Conservation (phyloP, 2,329 filamentous ascomycete genomes). For the Pezicula carpinea region DNA sequence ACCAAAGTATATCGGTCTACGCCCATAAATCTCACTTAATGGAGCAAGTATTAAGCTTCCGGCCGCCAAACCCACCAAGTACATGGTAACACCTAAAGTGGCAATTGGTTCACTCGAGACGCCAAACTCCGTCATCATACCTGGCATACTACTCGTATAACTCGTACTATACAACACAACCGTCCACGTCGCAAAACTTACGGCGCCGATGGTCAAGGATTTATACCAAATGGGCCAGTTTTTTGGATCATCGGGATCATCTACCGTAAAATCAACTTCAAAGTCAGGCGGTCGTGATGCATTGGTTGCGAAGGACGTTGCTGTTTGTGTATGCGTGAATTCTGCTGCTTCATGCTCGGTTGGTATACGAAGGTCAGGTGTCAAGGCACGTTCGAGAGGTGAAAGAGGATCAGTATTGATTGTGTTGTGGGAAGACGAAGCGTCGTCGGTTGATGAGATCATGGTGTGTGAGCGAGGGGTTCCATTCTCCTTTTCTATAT, state of each 20-base stretch:
- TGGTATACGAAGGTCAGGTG: slow-evolving; percentile 33
- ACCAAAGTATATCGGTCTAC: slow-evolving; percentile 63
- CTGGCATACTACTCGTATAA: slow-evolving; percentile 68
- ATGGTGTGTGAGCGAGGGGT: slow-evolving; percentile 1
- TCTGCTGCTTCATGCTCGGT: slow-evolving; percentile 31
- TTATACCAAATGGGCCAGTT: slow-evolving; percentile 58
- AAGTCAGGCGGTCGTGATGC: slow-evolving; percentile 51
- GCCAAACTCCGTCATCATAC: slow-evolving; percentile 64
- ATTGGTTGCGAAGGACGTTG: slow-evolving; percentile 39
- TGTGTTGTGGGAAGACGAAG: slow-evolving; percentile 11
- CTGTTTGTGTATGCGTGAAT: slow-evolving; percentile 33
- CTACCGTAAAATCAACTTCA: slow-evolving; percentile 67
- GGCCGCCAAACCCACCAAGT: slow-evolving; percentile 67
- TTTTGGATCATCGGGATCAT: slow-evolving; percentile 59
- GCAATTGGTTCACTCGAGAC: slow-evolving; percentile 53
- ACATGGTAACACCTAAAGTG: slow-evolving; percentile 73
- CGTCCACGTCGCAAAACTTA: slow-evolving; percentile 33
- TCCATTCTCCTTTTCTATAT: not conserved
- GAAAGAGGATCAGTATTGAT: slow-evolving; percentile 27
- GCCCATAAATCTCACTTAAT: slow-evolving; percentile 65
- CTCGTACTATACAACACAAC: slow-evolving; percentile 70
- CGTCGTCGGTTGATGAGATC: slow-evolving; percentile 5
- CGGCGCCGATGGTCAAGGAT: slow-evolving; percentile 29
- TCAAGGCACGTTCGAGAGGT: slow-evolving; percentile 35
- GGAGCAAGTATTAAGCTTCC: slow-evolving; percentile 73